A percentile compares a stretch with the other conserved stretches of the same genome.
Evolutionary conservation across 2,329 filamentous ascomycete species (phyloP).

Genomic region (Ploettnerulaceae sp.): DNA sequence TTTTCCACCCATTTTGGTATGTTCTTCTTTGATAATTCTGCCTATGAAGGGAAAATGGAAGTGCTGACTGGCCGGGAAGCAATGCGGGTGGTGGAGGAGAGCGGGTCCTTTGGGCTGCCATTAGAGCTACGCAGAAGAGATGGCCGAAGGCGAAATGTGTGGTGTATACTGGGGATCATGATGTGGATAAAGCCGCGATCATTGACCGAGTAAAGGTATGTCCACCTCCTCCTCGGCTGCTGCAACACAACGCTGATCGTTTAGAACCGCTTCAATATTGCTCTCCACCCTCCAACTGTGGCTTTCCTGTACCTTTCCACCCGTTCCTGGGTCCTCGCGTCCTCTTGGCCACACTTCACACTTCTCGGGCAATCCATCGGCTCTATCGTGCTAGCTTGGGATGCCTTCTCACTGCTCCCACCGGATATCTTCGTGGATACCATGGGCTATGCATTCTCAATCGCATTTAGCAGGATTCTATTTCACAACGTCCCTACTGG

Average conservation of each 20-base stretch:
- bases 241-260: conserved; percentile 2
- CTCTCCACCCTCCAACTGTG: conserved; percentile 75
- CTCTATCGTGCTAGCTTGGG: conserved; percentile 80
- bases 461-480: conserved; percentile 75
- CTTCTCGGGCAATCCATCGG: conserved; percentile 91
- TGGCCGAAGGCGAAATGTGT: conserved; percentile 87
- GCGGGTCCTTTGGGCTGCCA: conserved; percentile 91
- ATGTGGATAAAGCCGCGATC: conserved; percentile 75
- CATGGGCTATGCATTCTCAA: conserved; percentile 93
- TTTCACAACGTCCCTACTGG: conserved; percentile 78
- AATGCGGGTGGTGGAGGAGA: conserved; percentile 96
- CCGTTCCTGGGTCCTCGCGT: conserved; percentile 77
- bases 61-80: conserved; percentile 40
- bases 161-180: conserved; percentile 94
- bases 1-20: conserved; percentile 97
- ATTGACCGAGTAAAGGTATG: conserved; percentile 68
- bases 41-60: too few relatives aligned
- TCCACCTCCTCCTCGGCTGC: neutral
- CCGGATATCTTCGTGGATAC: conserved; percentile 96
- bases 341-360: conserved; percentile 87
- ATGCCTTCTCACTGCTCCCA: conserved; percentile 85
- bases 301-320: conserved; percentile 89
- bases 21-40: too few relatives aligned
- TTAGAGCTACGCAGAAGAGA: conserved; percentile 80
- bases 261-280: conserved; percentile 85